Evolutionary conservation across 306 rosid genomes (phyloP), one percentile per base, ranked within the genome.

Genomic region (Purshia tridentata): DNA sequence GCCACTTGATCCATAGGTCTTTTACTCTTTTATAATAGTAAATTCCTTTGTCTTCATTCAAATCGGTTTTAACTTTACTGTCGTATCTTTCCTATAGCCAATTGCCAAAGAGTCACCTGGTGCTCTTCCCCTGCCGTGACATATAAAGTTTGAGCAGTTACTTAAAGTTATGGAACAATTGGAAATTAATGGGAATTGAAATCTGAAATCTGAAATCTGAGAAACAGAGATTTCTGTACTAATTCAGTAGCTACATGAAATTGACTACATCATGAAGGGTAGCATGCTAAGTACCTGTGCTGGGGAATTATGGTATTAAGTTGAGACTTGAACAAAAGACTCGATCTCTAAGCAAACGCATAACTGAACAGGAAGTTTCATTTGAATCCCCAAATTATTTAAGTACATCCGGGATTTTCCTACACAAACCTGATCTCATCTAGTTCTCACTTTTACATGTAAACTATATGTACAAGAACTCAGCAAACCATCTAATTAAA

Each of bases 341-440:
- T 41, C 19, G 9, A 52, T 60, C 49, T 55, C 44, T 12, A 45
- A 52, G 8, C 45, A 59, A 41, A 63, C 63, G 52, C 63, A 69
- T 35, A 62, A 67, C 20, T 1, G 58, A 19, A 15, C 52, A 29
- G 47, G 44, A 62, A 70, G 40, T 70, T 72, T 67, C 48, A 52
- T 67, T 74, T 61, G 46, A 51, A 66, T 77, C 74, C 84, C 82
- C 69, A 60, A 16, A 29, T 82, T 82, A 82, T 85, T 82, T 63
- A 80, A 51, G 50, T 67, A 82, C 85, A 85, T 45, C 45, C 60
- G 69, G 84, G 80, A 60, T 73, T 70, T 66, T 52, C 51, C 80
- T 70, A 69, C 84, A 76, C 76, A 80, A 78, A 73, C 78, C 76
- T 69, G 75, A 69, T 70, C 76, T 77, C 49, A 74, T 79, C 82